Conservation (phyloP, 768 basidiomycete genomes). For the Calocybe cyanea region DNA sequence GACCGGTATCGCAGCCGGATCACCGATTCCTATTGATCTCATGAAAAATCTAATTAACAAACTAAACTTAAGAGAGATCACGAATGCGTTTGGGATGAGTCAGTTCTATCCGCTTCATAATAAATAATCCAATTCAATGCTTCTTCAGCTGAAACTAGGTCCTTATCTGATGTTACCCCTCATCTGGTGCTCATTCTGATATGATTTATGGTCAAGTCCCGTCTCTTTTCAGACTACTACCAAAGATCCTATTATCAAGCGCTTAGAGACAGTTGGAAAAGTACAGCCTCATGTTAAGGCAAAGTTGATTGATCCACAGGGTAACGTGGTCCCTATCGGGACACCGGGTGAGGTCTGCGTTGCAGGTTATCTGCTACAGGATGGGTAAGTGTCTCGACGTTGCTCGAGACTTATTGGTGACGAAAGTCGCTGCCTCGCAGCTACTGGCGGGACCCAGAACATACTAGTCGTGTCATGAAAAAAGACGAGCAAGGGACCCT, state of each 20-base stretch:
- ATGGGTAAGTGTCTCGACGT: slow-evolving; percentile 46
- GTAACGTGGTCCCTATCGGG: slow-evolving; percentile 66
- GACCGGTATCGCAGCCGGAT: slow-evolving; percentile 81
- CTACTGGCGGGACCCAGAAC: slow-evolving; percentile 74
- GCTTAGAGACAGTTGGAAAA: slow-evolving; percentile 79
- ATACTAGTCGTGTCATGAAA: slow-evolving; percentile 59
- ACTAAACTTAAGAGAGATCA: slow-evolving; percentile 66
- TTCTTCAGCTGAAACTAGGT: slow-evolving; percentile 68
- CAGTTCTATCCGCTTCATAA: slow-evolving; percentile 23
- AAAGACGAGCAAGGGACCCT: slow-evolving; percentile 48
- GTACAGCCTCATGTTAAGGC: slow-evolving; percentile 76
- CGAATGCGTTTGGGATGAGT: slow-evolving; percentile 89
- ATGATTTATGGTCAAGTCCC: slow-evolving; percentile 41
- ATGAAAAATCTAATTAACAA: slow-evolving; percentile 70
- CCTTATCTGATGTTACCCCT: neutral
- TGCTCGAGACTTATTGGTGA: neutral
- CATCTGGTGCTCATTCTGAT: neutral
- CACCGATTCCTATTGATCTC: slow-evolving; percentile 72
- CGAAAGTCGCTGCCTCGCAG: slow-evolving; percentile 30
- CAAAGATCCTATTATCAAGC: slow-evolving; percentile 64
- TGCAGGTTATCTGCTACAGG: slow-evolving; percentile 75
- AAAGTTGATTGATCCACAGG: slow-evolving; percentile 58
- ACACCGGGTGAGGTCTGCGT: slow-evolving; percentile 72
- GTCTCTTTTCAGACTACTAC: slow-evolving; percentile 81
- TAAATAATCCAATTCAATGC: slow-evolving; percentile 1